These are phyloP conservation scores for Liquidambar formosana DNA, from an alignment of 164 flowering plant species.

Conservation along the genomic window DNA sequence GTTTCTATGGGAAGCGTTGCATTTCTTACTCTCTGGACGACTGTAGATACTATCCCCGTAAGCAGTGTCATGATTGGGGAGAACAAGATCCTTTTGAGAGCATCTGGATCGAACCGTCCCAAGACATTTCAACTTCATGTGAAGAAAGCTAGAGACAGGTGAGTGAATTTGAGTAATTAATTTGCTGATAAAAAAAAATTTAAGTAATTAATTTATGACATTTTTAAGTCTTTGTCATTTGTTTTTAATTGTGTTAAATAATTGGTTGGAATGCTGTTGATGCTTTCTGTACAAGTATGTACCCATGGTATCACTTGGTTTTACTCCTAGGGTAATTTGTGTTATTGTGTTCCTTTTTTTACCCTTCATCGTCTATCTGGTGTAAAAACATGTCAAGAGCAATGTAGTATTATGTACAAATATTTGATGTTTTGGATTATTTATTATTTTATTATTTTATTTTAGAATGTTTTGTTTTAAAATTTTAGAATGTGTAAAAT, in stretches of 20 bases:
- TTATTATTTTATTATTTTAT: too few relatives aligned
- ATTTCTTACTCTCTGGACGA: constrained; percentile 51
- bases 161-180: constrained; percentile 6
- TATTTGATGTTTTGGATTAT: too few relatives aligned
- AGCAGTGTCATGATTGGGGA: constrained; percentile 58
- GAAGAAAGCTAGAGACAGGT: constrained; percentile 12
- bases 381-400: too few relatives aligned
- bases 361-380: too few relatives aligned
- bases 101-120: constrained; percentile 59
- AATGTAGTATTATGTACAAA: too few relatives aligned
- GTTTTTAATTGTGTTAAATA: not conserved
- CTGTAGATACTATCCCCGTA: constrained; percentile 55
- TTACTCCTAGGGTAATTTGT: not conserved
- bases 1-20: constrained; percentile 58
- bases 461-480: too few relatives aligned
- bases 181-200: too few relatives aligned
- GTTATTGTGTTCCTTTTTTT: not conserved
- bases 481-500: too few relatives aligned
- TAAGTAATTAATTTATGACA: not conserved
- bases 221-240: not conserved
- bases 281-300: not conserved
- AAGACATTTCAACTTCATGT: constrained; percentile 34
- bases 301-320: not conserved
- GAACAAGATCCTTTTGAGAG: constrained; percentile 47
- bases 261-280: not conserved